Evolutionary conservation across 1,284 basidiomycete species (phyloP).

Genomic region (Puccinia polysora): DNA sequence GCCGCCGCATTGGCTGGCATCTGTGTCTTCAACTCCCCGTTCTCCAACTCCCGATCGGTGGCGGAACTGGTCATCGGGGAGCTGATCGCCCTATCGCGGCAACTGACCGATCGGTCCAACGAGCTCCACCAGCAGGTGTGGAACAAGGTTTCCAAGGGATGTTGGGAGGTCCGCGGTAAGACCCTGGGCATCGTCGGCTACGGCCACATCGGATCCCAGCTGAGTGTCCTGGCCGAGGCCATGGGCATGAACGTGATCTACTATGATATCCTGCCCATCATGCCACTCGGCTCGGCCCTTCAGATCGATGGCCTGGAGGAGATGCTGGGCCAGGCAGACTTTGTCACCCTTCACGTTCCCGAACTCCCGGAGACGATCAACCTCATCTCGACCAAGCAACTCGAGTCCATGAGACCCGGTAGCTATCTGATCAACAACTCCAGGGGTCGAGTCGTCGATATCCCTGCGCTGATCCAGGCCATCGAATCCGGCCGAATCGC

Average conservation of each 20-base stretch:
- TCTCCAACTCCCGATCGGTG: slow-evolving; percentile 98
- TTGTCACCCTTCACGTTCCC: slow-evolving; percentile 93
- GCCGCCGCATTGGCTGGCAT: slow-evolving; percentile 83
- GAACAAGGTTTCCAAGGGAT: slow-evolving; percentile 98
- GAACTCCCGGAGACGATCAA: slow-evolving; percentile 93
- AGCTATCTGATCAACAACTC: slow-evolving; percentile 98
- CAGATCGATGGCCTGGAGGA: slow-evolving; percentile 79
- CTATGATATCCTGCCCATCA: slow-evolving; percentile 91
- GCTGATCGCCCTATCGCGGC: slow-evolving; percentile 87
- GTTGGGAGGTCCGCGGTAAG: slow-evolving; percentile 97
- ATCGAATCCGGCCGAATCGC: slow-evolving; percentile 80
- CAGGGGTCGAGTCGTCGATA: slow-evolving; percentile 89
- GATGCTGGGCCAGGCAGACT: slow-evolving; percentile 77
- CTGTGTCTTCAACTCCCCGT: slow-evolving; percentile 98
- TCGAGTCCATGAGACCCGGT: slow-evolving; percentile 89
- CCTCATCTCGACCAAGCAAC: slow-evolving; percentile 75
- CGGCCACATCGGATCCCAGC: slow-evolving; percentile 95
- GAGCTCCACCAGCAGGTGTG: slow-evolving; percentile 87
- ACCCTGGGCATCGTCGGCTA: slow-evolving; percentile 97
- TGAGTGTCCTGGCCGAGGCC: slow-evolving; percentile 93
- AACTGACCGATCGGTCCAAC: slow-evolving; percentile 79
- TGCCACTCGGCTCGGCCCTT: slow-evolving; percentile 90
- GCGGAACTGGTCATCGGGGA: slow-evolving; percentile 96
- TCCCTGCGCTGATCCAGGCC: slow-evolving; percentile 78
- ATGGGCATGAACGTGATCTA: slow-evolving; percentile 96